Conservation (phyloP, 345 rosid species). For the Nephelium lappaceum region DNA sequence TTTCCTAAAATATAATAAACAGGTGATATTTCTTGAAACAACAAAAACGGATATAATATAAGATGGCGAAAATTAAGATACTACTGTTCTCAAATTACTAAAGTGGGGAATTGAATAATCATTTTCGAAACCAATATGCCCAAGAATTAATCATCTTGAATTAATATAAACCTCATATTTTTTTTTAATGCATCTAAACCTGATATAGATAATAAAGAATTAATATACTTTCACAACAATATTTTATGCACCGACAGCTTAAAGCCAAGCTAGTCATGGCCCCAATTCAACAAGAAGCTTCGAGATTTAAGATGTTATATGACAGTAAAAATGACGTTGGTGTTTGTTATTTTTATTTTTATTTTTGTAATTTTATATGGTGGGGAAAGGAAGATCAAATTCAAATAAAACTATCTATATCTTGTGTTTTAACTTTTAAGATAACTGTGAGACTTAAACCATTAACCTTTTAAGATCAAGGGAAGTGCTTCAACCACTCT, state of each 20-base stretch:
- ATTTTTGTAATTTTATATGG: no score
- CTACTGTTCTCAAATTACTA: background rate
- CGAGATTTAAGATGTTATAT: background rate
- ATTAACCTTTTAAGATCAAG: no score
- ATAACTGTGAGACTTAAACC: no score
- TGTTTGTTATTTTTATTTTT: no score
- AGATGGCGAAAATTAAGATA: background rate
- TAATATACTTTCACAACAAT: background rate
- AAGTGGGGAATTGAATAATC: background rate
- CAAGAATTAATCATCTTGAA: background rate
- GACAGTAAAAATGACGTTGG: no score
- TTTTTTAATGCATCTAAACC: no score
- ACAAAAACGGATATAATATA: background rate
- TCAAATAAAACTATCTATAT: no score
- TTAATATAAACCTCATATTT: background rate
- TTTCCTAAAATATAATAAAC: no score
- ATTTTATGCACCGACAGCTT: conserved; percentile 14
- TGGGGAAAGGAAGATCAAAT: no score
- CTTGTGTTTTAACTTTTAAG: no score
- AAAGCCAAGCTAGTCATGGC: conserved; percentile 9
- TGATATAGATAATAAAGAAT: background rate
- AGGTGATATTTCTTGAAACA: background rate
- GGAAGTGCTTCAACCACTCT: no score
- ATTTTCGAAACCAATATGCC: background rate
- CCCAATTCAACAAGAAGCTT: background rate